These are phyloP conservation scores for Drechslera avenae DNA, from an alignment of 2,329 filamentous ascomycete genomes.

Conservation along the genomic window DNA sequence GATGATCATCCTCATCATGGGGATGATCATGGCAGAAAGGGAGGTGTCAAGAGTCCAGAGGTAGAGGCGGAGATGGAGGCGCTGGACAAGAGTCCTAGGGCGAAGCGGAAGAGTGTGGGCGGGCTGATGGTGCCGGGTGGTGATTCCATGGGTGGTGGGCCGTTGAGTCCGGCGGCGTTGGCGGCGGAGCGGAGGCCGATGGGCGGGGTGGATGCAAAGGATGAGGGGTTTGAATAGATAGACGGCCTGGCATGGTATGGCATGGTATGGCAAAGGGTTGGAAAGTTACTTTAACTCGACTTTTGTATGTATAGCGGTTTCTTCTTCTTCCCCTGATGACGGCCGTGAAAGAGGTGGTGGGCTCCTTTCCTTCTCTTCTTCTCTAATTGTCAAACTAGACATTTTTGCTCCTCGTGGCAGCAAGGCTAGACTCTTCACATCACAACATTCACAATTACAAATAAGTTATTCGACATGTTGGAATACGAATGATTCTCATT, in stretches of 20 bases:
- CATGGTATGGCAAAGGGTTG: too few species aligned
- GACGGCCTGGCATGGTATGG: background rate
- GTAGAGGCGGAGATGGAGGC: constrained; percentile 48
- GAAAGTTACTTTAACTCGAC: too few species aligned
- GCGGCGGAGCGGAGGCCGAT: constrained; percentile 28
- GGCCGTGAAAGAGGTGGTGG: background rate
- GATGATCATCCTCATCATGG: constrained; percentile 36
- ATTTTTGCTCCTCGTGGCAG: too few species aligned
- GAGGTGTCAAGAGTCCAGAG: constrained; percentile 21
- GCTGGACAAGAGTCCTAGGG: constrained; percentile 41
- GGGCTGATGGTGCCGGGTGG: constrained; percentile 33
- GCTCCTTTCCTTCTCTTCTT: too few species aligned
- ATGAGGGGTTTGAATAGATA: constrained; percentile 44
- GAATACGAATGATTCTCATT: too few species aligned
- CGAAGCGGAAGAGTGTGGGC: constrained; percentile 53
- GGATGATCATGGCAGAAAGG: constrained; percentile 16
- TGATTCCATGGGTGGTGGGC: constrained; percentile 35
- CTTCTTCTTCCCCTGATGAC: background rate
- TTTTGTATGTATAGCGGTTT: too few species aligned
- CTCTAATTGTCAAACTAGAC: too few species aligned
- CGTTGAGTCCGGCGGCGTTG: constrained; percentile 34
- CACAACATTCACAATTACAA: too few species aligned
- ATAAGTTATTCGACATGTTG: too few species aligned
- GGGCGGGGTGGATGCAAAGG: constrained; percentile 29
- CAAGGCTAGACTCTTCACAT: too few species aligned